Conservation (phyloP, 106 monocot genomes). For the Phalaenopsis aphrodite region DNA sequence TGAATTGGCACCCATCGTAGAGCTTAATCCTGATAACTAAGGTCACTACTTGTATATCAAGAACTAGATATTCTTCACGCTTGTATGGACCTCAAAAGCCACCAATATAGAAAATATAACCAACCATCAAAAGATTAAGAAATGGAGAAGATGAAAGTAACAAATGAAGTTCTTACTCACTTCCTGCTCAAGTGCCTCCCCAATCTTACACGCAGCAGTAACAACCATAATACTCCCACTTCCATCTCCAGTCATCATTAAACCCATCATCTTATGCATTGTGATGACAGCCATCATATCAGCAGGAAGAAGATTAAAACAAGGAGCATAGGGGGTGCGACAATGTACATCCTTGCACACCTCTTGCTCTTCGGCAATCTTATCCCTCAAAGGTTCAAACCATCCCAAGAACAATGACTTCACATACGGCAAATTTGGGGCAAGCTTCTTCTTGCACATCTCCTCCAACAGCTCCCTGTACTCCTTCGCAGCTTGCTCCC, state of each 20-base stretch:
- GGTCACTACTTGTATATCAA: background rate
- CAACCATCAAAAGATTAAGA: background rate
- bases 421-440: constrained; percentile 78
- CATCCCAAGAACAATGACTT: constrained; percentile 82
- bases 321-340: constrained; percentile 23
- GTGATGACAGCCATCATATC: constrained; percentile 95
- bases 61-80: background rate
- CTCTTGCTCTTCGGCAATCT: constrained; percentile 52
- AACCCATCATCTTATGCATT: constrained; percentile 89
- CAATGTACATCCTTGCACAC: constrained; percentile 19
- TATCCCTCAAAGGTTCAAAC: constrained; percentile 77
- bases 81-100: background rate
- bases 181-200: constrained; percentile 84
- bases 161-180: constrained; percentile 18
- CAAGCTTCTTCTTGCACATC: constrained; percentile 81
- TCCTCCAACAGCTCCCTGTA: constrained; percentile 68
- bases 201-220: constrained; percentile 47
- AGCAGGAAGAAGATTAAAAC: constrained; percentile 48
- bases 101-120: background rate
- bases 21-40: background rate
- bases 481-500: constrained; percentile 86
- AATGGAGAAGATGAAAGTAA: background rate
- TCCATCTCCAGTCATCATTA: constrained; percentile 61
- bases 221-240: constrained; percentile 56
- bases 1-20: background rate